Base-by-base conservation (phyloP, 768 basidiomycete species). In the Phylloporus sp. region DNA sequence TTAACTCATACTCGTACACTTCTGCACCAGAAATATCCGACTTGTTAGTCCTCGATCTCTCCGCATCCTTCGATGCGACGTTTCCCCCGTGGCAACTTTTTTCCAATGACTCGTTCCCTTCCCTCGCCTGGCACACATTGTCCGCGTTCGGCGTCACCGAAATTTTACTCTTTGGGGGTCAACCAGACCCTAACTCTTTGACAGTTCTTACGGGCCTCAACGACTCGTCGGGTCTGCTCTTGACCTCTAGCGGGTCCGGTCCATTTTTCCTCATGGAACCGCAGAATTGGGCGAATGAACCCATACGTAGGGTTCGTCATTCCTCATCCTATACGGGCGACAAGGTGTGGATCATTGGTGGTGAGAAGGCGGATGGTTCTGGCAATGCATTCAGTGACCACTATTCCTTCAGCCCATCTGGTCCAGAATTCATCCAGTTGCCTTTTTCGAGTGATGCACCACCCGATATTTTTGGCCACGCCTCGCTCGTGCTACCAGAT, bases 301-400 rank as follows among this genome's bases (percentile, higher is more conserved):
- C 92, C 4, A 71, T 75, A 44, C 76, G 90, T 24, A 79, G 90
- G 37, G 82, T 88, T n/a, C 79, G 82, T 56, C 89, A 93, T 59
- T 75, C 86, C 8, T 65, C 85, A 6, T 72, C 77, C 8, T 72
- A 77, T 10, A 48, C 71, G 1, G 65, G 68, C 7, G 82, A 81
- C 6, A 67, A 70, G 36, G 71, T 89, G 10, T 89, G 76, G 67
- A 73, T 94, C 28, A 74, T 86, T 37, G 92, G 92, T 4, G 92
- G 92, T 8, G 77, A 86, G 65, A 82, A 76, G 56, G 80, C 80
- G n/a, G 92, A 95, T 62, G 88, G 80, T 11, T 93, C 90, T 9
- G 73, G 73, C 2, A 69, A 66, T 39, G 77, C 71, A 1, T 82
- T 86, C 58, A 69, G 75, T 6, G 80, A 86, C 37, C 76, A 84